phyloP scores from a whole-genome alignment of 2,329 filamentous ascomycete species.

The Phoma sp. region DNA sequence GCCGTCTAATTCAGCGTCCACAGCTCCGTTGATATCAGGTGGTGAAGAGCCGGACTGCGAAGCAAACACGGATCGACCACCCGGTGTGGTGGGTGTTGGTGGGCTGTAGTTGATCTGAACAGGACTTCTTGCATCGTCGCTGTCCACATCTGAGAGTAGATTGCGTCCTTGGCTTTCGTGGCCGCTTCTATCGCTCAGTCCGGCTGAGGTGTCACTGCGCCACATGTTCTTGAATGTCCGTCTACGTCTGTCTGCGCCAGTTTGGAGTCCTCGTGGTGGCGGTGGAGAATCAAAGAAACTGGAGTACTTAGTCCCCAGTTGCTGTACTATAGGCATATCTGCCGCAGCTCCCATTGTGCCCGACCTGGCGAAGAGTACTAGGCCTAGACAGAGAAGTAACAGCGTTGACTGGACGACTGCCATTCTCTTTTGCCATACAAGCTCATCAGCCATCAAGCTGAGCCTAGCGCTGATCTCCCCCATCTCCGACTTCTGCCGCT shows the following conservation, averaged over 20 bases:
- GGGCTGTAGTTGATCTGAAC: constrained; percentile 41
- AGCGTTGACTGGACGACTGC: constrained; percentile 90
- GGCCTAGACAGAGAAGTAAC: constrained; percentile 81
- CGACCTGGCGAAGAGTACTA: constrained; percentile 76
- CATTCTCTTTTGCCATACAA: constrained; percentile 85
- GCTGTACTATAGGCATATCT: constrained; percentile 56
- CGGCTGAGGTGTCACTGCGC: constrained; percentile 43
- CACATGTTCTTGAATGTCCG: constrained; percentile 45
- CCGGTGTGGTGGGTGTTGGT: constrained; percentile 42
- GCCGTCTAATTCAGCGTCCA: constrained; percentile 18
- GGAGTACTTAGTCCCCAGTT: constrained; percentile 49
- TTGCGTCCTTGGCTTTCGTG: constrained; percentile 28
- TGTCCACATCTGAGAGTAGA: constrained; percentile 39
- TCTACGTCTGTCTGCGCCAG: constrained; percentile 34
- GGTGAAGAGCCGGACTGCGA: constrained; percentile 20
- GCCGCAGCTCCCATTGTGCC: constrained; percentile 46
- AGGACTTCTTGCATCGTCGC: constrained; percentile 44
- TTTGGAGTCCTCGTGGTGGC: constrained; percentile 36
- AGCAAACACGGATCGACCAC: not conserved
- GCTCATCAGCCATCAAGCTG: constrained; percentile 90
- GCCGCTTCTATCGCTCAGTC: constrained; percentile 43
- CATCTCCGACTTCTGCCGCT: constrained; percentile 83
- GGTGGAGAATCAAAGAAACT: constrained; percentile 49
- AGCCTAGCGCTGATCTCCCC: constrained; percentile 81
- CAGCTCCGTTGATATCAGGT: constrained; percentile 22